A percentile compares a stretch with the other conserved stretches of the same genome.
Evolutionary conservation across 192 early-diverging fungal genomes (phyloP).

Genomic region (Backusella parvicylindrica): DNA sequence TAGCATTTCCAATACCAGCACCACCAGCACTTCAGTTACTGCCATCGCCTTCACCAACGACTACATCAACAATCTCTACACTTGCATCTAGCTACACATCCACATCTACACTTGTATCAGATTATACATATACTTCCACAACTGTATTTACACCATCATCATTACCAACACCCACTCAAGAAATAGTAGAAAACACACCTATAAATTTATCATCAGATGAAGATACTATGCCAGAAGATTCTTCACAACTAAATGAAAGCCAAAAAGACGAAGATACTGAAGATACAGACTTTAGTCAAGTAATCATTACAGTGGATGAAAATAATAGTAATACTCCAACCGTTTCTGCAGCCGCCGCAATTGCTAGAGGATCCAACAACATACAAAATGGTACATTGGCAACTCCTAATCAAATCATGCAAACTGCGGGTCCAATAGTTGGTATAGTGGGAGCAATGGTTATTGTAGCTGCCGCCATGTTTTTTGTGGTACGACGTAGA

Average conservation of each 20-base stretch:
- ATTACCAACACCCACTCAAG: neutral
- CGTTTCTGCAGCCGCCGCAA: neutral
- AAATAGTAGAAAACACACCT: neutral
- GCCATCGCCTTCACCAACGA: neutral
- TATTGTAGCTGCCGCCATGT: conserved; percentile 4
- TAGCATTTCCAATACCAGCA: neutral
- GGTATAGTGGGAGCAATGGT: conserved; percentile 5
- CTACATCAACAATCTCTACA: neutral
- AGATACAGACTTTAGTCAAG: neutral
- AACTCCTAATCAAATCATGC: neutral
- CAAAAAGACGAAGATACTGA: neutral
- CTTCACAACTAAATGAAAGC: neutral
- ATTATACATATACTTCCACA: neutral
- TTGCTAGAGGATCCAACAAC: neutral
- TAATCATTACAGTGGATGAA: neutral
- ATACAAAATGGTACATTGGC: neutral
- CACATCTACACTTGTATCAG: neutral
- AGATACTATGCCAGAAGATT: neutral
- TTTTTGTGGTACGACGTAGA: neutral
- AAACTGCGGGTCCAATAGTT: neutral
- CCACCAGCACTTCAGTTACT: neutral
- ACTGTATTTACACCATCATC: neutral
- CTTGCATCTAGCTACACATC: neutral
- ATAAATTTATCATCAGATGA: neutral
- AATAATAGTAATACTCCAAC: neutral